Base-by-base conservation (phyloP, 2,329 filamentous ascomycete species). In the Blumeria hordei region DNA sequence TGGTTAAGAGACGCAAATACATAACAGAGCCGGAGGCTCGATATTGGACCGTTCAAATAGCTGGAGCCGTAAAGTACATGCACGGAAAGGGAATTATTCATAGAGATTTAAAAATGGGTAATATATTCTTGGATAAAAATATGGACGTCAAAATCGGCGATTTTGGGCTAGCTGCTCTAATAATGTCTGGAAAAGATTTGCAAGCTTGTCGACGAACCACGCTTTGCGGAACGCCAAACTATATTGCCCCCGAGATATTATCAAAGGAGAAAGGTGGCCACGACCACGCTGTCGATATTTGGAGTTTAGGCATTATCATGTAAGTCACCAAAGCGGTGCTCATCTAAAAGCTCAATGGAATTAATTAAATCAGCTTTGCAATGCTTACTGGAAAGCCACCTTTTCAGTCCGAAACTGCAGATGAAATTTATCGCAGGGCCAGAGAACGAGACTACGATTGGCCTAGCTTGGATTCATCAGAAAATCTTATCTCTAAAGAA, bases 111-210 rank as follows among this genome's bases (percentile, higher is more conserved):
- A 98, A 98, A 70, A 96, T 95, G 74, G 93, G 92, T 52, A 98
- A 98, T 67, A 82, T 98, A 61, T 98, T 98, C 64, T 74, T 98
- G 54, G 92, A 98, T 67, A 78, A 79, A 55, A 75, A 88, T 61
- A 95, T 98, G 90, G 94, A 98, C 64, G 83, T 94, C 62, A 98
- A 98, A 67, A 87, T 98, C 62, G 92, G 92, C 47, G 92, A 98
- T 67, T 98, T 98, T 69, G 92, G 92, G 3, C 74, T 98, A 55
- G 92, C 92, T 34, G 92, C 93, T 33, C 73, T 98, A 62, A 74
- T 96, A 56, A 81, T 96, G 47, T 93, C 88, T 9, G 87, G 90
- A 64, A 88, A 83, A 66, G 92, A 98, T 64, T 85, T 86, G 76
- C 81, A 81, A 67, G 87, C 78, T 70, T 74, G 61, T 57, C 80